Evolutionary conservation across 768 basidiomycete genomes (phyloP).

Genomic region (Mycena crocata): DNA sequence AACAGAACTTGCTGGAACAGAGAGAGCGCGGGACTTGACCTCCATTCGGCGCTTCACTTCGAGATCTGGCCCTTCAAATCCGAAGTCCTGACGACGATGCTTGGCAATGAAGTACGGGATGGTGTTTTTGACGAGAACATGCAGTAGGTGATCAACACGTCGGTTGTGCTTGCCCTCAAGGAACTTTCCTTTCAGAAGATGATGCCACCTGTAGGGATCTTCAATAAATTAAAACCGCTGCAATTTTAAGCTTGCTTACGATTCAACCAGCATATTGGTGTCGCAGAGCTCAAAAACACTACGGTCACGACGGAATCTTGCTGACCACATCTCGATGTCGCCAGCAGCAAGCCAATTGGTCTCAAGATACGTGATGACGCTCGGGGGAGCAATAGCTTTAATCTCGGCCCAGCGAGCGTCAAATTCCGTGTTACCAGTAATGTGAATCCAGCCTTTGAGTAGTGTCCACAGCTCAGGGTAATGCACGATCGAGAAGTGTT

Average conservation of each 20-base stretch:
- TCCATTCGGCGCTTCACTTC: slow-evolving; percentile 12
- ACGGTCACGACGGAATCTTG: not conserved
- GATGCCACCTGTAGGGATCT: slow-evolving; percentile 5
- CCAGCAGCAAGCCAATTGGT: not conserved
- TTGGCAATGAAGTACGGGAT: slow-evolving; percentile 9
- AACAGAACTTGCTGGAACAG: not conserved
- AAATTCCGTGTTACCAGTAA: not conserved
- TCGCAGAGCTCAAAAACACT: not conserved
- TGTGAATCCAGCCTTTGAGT: not conserved
- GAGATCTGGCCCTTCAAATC: slow-evolving; percentile 13
- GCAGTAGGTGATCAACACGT: not conserved
- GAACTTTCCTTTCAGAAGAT: slow-evolving; percentile 1
- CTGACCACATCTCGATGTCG: not conserved
- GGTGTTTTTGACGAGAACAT: not conserved
- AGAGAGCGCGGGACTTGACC: slow-evolving; percentile 9
- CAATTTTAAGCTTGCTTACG: too few relatives aligned
- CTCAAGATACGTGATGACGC: not conserved
- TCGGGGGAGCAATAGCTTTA: not conserved
- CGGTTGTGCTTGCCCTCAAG: not conserved
- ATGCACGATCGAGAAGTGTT: not conserved
- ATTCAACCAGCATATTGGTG: slow-evolving; percentile 3
- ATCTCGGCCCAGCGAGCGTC: not conserved
- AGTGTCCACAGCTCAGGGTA: not conserved
- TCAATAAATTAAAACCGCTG: too few relatives aligned
- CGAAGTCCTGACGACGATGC: slow-evolving; percentile 15